Base-by-base conservation (phyloP, 192 early-diverging fungal genomes). In the Backusella westeae region DNA sequence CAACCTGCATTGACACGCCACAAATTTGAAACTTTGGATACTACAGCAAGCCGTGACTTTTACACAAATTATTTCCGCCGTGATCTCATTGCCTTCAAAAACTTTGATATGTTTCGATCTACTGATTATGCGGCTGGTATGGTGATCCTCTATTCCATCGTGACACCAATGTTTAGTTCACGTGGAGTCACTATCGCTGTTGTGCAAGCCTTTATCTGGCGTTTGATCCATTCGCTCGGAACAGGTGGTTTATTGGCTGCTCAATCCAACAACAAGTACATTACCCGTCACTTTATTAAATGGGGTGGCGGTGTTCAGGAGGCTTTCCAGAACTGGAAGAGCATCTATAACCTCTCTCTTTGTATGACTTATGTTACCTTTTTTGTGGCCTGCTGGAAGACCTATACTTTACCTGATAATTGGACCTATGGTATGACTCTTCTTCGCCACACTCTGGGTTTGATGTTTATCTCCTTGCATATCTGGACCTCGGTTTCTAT, bases 311-410 rank as follows among this genome's bases (percentile, higher is more conserved):
- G 89, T 74, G 84, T 89, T 42, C 84, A 89, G 67, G 97, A 97
- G 67, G 96, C 96, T 1, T 99, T 98, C 83, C 83, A 92, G 59
- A 93, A 94, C 84, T 99, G 98, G 98, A 97, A 97, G 83, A 91
- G 93, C 15, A 90, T 99, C 36, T 99, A 94, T 87, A 99, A 99
- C 80, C 84, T 96, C 8, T 91, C 94, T 0, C 89, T 93, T 39
- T 89, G 93, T 19, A 97, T 98, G 96, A 96, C 93, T 0, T 99
- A 97, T 71, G 91, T 93, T 1, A 92, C 94, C 0, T 97, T 97
- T 80, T 85, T 91, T 67, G 82, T 95, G 68, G 93, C 94, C n/a
- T 92, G 91, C 9, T 89, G 91, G 77, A 88, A 92, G 75, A 87
- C 94, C 44, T 99, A 96, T 76, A 87, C 89, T 53, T 86, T 91